Evolutionary conservation across 1,284 basidiomycete genomes (phyloP).

Genomic region (Ganoderma lingzhi): DNA sequence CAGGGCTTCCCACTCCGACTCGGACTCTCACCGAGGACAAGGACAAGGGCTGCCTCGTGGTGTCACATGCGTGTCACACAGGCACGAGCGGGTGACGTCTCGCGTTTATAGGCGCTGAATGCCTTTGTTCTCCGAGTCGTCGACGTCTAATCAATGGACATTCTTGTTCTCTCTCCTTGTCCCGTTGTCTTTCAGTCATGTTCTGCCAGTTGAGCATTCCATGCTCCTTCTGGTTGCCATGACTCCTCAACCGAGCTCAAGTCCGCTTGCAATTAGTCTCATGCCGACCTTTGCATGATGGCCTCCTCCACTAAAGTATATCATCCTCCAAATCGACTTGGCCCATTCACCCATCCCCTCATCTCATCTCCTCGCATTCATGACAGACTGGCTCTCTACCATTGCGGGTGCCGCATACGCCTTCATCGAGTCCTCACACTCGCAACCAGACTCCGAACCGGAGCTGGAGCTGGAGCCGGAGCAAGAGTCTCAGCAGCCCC

Average conservation of each 20-base stretch:
- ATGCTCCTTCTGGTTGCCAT: slow-evolving; percentile 1
- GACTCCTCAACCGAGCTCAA: not conserved
- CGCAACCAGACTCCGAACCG: not conserved
- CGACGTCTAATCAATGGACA: no score
- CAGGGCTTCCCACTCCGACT: not conserved
- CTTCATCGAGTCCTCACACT: not conserved
- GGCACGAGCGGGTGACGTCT: slow-evolving; percentile 2
- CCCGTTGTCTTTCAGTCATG: not conserved
- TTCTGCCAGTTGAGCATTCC: not conserved
- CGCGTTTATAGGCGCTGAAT: not conserved
- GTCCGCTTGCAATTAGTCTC: not conserved
- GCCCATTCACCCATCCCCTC: not conserved
- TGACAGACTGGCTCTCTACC: slow-evolving; percentile 2
- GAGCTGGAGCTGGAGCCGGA: not conserved
- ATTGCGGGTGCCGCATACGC: not conserved
- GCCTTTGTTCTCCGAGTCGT: slow-evolving; percentile 2
- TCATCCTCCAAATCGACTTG: not conserved
- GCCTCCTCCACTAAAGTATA: not conserved
- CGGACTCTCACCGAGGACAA: not conserved
- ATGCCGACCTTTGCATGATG: not conserved
- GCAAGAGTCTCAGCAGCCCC: not conserved
- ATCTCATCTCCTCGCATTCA: slow-evolving; percentile 3
- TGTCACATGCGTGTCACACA: not conserved
- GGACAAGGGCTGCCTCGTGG: not conserved
- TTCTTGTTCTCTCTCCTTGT: slow-evolving; percentile 10